Conservation (phyloP, 164 flowering plant genomes). For the Dillenia turbinata region DNA sequence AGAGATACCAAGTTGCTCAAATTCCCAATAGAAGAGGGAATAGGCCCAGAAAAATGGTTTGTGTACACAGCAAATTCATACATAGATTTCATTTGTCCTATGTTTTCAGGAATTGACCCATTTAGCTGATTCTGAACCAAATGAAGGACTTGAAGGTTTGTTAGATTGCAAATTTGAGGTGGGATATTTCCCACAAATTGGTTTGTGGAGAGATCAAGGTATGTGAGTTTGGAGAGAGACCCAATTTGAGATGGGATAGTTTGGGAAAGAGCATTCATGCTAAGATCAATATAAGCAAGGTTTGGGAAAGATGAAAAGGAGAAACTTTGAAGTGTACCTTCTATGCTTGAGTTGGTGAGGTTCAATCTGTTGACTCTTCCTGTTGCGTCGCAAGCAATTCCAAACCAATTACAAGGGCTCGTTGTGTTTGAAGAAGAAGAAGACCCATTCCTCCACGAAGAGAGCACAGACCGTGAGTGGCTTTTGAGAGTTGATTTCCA, state of each 20-base stretch:
- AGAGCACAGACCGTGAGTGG: neutral
- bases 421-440: too few species aligned
- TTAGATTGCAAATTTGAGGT: too few species aligned
- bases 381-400: too few species aligned
- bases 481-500: neutral
- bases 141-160: too few species aligned
- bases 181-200: constrained; percentile 16
- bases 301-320: too few species aligned
- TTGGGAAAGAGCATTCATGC: constrained; percentile 9
- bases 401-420: too few species aligned
- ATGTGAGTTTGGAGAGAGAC: constrained; percentile 3
- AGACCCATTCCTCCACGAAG: neutral
- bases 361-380: neutral
- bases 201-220: constrained; percentile 15
- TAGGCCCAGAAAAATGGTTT: constrained; percentile 11
- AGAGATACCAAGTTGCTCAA: constrained; percentile 1
- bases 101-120: constrained; percentile 20
- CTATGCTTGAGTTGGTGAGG: neutral
- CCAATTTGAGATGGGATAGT: constrained; percentile 19
- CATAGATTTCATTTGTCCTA: constrained; percentile 7
- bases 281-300: neutral
- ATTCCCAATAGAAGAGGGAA: constrained; percentile 12
- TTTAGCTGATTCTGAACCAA: too few species aligned
- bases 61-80: constrained; percentile 8
- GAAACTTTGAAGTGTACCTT: neutral